Conservation (phyloP, 176 grass and related monocot species). For the Puya raimondii region DNA sequence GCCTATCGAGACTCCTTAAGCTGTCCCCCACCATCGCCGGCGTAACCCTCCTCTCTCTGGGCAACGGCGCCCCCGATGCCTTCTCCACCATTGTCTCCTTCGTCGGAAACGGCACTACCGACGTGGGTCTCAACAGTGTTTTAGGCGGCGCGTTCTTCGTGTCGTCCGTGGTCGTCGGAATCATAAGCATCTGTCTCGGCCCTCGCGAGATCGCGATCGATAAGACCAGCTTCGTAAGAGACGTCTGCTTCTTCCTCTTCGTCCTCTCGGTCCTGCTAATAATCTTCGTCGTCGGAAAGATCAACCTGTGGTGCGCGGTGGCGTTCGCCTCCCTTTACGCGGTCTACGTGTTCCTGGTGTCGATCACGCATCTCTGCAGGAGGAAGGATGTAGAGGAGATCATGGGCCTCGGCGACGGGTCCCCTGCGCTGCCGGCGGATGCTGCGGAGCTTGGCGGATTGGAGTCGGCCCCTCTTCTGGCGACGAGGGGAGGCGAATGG, state of each 20-base stretch:
- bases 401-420: neutral
- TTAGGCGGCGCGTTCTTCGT: constrained; percentile 59
- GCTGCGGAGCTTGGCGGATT: constrained; percentile 12
- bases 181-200: constrained; percentile 37
- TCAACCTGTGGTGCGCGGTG: constrained; percentile 32
- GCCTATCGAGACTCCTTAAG: constrained; percentile 36
- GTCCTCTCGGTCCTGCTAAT: constrained; percentile 23
- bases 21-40: constrained; percentile 59
- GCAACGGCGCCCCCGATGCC: constrained; percentile 66
- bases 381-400: constrained; percentile 7
- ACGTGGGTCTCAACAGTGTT: constrained; percentile 47
- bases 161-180: constrained; percentile 50
- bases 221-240: constrained; percentile 40
- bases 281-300: constrained; percentile 35
- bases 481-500: neutral
- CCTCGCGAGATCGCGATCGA: constrained; percentile 16
- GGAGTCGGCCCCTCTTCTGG: constrained; percentile 20
- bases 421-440: neutral
- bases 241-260: constrained; percentile 42
- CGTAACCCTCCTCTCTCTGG: constrained; percentile 61
- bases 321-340: constrained; percentile 55
- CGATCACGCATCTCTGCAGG: constrained; percentile 22
- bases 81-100: constrained; percentile 61
- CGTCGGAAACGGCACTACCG: constrained; percentile 2
- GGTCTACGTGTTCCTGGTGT: constrained; percentile 53